Evolutionary conservation across 1,284 basidiomycete genomes (phyloP).

Genomic region (Porogramme epimiltina): DNA sequence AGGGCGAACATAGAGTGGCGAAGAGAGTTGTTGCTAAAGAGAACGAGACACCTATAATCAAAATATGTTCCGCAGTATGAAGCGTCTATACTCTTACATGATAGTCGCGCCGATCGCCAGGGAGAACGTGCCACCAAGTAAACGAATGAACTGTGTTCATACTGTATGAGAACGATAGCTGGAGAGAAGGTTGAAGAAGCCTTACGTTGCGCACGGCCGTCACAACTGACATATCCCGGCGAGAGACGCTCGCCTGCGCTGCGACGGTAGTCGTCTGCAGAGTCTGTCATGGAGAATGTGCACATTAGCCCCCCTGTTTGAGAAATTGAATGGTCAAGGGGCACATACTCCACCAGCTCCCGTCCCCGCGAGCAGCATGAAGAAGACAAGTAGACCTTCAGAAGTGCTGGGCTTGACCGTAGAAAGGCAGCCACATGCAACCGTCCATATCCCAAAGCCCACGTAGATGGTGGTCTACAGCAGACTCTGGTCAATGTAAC

Average conservation of each 20-base stretch:
- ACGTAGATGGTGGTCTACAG: slow-evolving; percentile 56
- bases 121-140: slow-evolving; percentile 63
- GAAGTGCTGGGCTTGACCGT: slow-evolving; percentile 53
- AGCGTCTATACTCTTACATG: slow-evolving; percentile 41
- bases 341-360: slow-evolving; percentile 63
- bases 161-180: neutral
- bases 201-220: slow-evolving; percentile 67
- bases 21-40: slow-evolving; percentile 56
- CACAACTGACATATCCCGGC: slow-evolving; percentile 71
- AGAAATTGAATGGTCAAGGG: no score
- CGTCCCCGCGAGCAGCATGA: slow-evolving; percentile 66
- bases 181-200: neutral
- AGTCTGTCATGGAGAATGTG: slow-evolving; percentile 37
- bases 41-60: neutral
- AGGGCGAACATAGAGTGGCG: slow-evolving; percentile 42
- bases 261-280: slow-evolving; percentile 68
- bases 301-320: neutral
- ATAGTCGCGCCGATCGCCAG: slow-evolving; percentile 63
- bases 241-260: slow-evolving; percentile 66
- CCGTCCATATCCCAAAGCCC: slow-evolving; percentile 72
- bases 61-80: neutral
- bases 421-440: slow-evolving; percentile 70
- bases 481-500: no score
- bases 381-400: slow-evolving; percentile 60
- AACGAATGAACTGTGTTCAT: slow-evolving; percentile 54